phyloP scores from a whole-genome alignment of 2,329 filamentous ascomycete genomes.

The Cryphonectria parasitica region DNA sequence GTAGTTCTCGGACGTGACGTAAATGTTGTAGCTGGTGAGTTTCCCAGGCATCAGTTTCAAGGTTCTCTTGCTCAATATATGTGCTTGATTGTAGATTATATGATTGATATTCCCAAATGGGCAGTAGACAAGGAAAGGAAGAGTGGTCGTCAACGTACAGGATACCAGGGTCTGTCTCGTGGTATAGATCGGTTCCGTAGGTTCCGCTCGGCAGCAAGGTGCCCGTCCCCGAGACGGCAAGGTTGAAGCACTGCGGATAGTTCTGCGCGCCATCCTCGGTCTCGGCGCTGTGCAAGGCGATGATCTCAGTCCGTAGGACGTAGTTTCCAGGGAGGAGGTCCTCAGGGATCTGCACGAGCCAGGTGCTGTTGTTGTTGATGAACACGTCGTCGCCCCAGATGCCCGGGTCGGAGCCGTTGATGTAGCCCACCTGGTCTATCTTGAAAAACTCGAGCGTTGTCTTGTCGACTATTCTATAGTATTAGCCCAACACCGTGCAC shows the following conservation, averaged over 20 bases:
- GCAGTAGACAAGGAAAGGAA: no score
- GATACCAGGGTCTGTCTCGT: constrained; percentile 55
- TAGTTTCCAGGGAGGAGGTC: constrained; percentile 48
- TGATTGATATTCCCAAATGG: no score
- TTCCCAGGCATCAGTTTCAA: neutral
- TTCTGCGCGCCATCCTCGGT: constrained; percentile 47
- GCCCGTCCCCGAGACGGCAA: constrained; percentile 49
- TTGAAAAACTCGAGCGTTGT: constrained; percentile 43
- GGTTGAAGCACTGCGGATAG: constrained; percentile 57
- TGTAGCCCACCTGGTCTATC: constrained; percentile 38
- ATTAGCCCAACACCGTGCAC: no score
- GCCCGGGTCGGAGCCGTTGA: constrained; percentile 35
- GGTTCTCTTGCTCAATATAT: no score
- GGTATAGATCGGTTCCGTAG: constrained; percentile 57
- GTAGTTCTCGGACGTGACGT: constrained; percentile 36
- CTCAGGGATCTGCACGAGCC: constrained; percentile 47
- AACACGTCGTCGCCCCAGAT: constrained; percentile 46
- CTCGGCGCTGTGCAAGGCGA: constrained; percentile 47
- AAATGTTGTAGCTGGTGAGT: constrained; percentile 50
- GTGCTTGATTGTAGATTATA: no score
- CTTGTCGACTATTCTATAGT: constrained; percentile 35
- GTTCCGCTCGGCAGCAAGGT: constrained; percentile 46
- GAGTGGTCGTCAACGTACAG: constrained; percentile 29
- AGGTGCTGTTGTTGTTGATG: constrained; percentile 50
- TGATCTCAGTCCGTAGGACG: constrained; percentile 51